A percentile compares a stretch with the other conserved stretches of the same genome.
Evolutionary conservation across 345 rosid species (phyloP).

Genomic region (Sapria himalayana): DNA sequence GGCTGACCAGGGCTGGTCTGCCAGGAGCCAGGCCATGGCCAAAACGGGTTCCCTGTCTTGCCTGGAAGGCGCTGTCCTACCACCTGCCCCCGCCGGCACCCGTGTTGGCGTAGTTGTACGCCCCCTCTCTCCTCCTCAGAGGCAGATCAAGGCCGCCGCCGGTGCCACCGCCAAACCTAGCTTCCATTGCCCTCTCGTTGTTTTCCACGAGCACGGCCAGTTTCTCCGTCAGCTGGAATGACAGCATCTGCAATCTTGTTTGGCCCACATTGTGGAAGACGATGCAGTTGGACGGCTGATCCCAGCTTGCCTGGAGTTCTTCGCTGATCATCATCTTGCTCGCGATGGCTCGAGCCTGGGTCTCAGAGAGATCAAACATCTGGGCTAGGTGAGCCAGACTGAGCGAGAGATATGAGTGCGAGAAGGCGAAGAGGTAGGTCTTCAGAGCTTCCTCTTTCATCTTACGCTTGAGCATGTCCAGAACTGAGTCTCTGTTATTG

Average conservation of each 20-base stretch:
- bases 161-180: slow-evolving; percentile 43
- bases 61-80: slow-evolving; percentile 41
- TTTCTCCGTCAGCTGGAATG: slow-evolving; percentile 68
- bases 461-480: slow-evolving; percentile 52
- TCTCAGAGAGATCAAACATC: slow-evolving; percentile 56
- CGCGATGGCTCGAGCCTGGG: slow-evolving; percentile 34
- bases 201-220: slow-evolving; percentile 46
- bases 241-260: slow-evolving; percentile 50
- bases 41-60: slow-evolving; percentile 67
- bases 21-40: too few relatives aligned
- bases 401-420: slow-evolving; percentile 35
- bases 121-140: slow-evolving; percentile 41
- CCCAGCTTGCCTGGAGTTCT: slow-evolving; percentile 70
- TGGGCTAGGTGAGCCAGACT: slow-evolving; percentile 47
- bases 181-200: slow-evolving; percentile 66
- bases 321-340: slow-evolving; percentile 83
- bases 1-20: too few relatives aligned
- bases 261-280: slow-evolving; percentile 58
- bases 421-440: slow-evolving; percentile 53
- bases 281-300: slow-evolving; percentile 57
- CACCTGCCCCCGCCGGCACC: slow-evolving; percentile 33
- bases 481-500: slow-evolving; percentile 29
- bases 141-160: slow-evolving; percentile 47
- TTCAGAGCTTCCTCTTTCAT: slow-evolving; percentile 77
- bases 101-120: slow-evolving; percentile 25